Base-by-base conservation (phyloP, 495 filamentous ascomycete species). In the Xylaria sp. region DNA sequence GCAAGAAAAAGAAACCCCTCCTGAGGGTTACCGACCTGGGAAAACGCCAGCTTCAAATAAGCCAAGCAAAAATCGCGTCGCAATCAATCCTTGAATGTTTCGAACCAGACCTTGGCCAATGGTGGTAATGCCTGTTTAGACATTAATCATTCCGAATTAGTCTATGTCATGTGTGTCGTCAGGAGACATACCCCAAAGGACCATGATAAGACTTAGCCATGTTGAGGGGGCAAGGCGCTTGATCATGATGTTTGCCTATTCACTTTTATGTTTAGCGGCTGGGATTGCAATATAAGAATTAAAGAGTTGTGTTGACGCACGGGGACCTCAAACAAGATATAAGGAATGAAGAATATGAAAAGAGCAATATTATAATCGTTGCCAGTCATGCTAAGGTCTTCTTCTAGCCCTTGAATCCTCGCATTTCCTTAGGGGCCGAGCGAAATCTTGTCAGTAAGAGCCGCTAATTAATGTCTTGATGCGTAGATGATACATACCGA, bases 341-440 rank as follows among this genome's bases (percentile, higher is more conserved):
- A 91, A 82, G 40, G 92, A 52, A 93, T 85, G 83, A 94, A 95
- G 81, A 93, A 94, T 72, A 93, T 88, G 26, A 87, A 85, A 2
- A 91, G 82, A 9, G 90, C 88, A 59, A 90, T 82, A 75, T 92
- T 92, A 68, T 90, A 92, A 68, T 90, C 82, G 21, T 86, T 75
- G 11, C 75, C 73, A 5, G 48, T 64, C 73, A 91, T 82, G 58
- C 84, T 37, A 48, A 91, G 74, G 67, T 87, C 84, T 11, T 84
- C 80, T 21, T 82, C 72, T 61, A 91, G 71, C 2, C 89, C 88
- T 71, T 88, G 84, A 37, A 91, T 88, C 58, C 87, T 88, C 8
- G 89, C 89, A 76, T 91, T 91, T 19, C 88, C 88, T 69, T 67
- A 3, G 14, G 43, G 17, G 19, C 35, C n/a, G n/a, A 14, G 14